phyloP scores from a whole-genome alignment of 2,329 filamentous ascomycete genomes.

The Aphanocladium album region DNA sequence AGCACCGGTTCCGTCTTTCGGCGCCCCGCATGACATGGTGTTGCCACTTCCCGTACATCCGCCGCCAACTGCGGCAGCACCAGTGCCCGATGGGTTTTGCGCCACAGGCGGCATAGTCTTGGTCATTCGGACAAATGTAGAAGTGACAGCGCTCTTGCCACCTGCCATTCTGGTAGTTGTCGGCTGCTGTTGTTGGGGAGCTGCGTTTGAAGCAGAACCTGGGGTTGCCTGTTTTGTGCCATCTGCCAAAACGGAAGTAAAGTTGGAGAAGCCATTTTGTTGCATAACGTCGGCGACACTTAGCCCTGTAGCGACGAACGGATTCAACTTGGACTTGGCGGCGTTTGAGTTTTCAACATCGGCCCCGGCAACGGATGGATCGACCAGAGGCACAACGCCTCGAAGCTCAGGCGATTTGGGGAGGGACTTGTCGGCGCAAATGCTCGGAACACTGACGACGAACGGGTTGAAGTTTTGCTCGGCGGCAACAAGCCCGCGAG shows the following conservation, averaged over 20 bases:
- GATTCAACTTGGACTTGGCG: conserved; percentile 42
- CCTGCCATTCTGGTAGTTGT: neutral
- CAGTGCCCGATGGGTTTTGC: neutral
- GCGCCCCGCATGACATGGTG: neutral
- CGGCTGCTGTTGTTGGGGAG: neutral
- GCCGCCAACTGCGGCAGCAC: neutral
- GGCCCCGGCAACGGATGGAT: conserved; percentile 55
- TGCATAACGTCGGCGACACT: conserved; percentile 61
- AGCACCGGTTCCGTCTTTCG: conserved; percentile 24
- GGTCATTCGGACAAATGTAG: neutral
- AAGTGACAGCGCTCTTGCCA: neutral
- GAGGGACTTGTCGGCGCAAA: conserved; percentile 59
- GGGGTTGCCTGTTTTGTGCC: conserved; percentile 20
- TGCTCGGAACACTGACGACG: conserved; percentile 51
- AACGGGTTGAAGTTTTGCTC: conserved; percentile 73
- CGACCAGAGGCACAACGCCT: conserved; percentile 63
- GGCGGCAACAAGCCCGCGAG: conserved; percentile 57
- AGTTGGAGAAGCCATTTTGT: conserved; percentile 59
- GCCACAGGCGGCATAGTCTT: neutral
- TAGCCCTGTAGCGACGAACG: conserved; percentile 55
- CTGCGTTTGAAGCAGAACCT: neutral
- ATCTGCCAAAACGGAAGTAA: conserved; percentile 38
- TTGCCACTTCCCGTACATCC: neutral
- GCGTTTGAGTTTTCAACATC: conserved; percentile 58
- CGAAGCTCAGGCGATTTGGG: conserved; percentile 56